These are phyloP conservation scores for Westerdykella sp. DNA, from an alignment of 2,329 filamentous ascomycete genomes.

Conservation along the genomic window DNA sequence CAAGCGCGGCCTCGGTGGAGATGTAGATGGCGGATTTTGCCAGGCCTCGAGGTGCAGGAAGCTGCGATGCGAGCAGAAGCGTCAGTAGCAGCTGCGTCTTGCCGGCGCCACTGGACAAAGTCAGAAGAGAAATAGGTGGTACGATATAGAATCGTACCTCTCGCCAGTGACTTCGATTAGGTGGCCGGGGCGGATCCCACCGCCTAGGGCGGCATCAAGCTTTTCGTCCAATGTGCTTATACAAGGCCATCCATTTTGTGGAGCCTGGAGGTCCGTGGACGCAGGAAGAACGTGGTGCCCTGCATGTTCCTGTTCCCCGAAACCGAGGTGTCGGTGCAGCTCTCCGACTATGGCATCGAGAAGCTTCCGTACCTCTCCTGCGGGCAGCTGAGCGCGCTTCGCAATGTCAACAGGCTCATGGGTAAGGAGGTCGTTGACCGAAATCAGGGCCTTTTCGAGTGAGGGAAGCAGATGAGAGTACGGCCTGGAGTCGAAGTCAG, in stretches of 20 bases:
- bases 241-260: conserved; percentile 42
- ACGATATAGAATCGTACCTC: conserved; percentile 48
- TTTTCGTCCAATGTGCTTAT: conserved; percentile 76
- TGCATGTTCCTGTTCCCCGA: conserved; percentile 25
- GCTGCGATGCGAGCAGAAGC: conserved; percentile 76
- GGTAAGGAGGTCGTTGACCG: conserved; percentile 76
- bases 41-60: conserved; percentile 66
- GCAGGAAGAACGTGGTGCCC: conserved; percentile 1
- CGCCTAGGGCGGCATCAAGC: conserved; percentile 66
- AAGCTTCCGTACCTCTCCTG: conserved; percentile 72
- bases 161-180: conserved; percentile 89
- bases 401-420: conserved; percentile 77
- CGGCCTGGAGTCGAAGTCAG: conserved; percentile 65
- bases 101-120: conserved; percentile 64
- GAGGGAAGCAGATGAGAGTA: conserved; percentile 71
- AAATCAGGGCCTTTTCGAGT: conserved; percentile 71
- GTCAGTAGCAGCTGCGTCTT: conserved; percentile 92
- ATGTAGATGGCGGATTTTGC: conserved; percentile 79
- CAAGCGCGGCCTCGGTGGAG: conserved; percentile 80
- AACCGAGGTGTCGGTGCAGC: conserved; percentile 58
- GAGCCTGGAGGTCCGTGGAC: conserved; percentile 3
- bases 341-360: conserved; percentile 60
- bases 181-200: conserved; percentile 73
- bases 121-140: conserved; percentile 6
- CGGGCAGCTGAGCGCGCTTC: conserved; percentile 74